A percentile compares a stretch with the other conserved stretches of the same genome.
Conservation (phyloP, 768 basidiomycete genomes). For the Rhodosporidiobolus sp. region DNA sequence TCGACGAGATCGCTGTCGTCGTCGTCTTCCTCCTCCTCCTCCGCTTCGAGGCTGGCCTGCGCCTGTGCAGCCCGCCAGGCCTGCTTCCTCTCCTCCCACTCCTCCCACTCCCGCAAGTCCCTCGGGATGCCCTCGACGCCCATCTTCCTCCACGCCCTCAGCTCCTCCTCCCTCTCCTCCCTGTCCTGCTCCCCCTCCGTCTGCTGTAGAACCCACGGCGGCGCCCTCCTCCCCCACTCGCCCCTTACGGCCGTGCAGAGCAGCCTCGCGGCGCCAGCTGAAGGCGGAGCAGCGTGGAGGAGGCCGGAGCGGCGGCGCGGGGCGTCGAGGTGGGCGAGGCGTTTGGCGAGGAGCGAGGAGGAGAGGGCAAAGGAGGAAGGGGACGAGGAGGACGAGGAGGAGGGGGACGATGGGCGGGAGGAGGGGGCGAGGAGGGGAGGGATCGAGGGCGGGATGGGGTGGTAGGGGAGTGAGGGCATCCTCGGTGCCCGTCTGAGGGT, state of each 20-base stretch:
- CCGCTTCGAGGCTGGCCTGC: neutral
- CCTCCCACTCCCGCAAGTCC: neutral
- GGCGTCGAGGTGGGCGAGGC: neutral
- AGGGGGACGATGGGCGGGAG: neutral
- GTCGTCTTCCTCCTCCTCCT: neutral
- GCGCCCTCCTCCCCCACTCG: neutral
- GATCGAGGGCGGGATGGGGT: neutral
- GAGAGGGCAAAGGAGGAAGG: neutral
- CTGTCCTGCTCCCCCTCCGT: too few relatives aligned
- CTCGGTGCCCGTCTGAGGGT: too few relatives aligned
- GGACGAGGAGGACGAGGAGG: neutral
- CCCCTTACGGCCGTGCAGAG: constrained; percentile 1
- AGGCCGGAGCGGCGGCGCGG: neutral
- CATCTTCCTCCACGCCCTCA: neutral
- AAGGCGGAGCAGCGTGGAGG: neutral
- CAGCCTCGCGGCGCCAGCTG: neutral
- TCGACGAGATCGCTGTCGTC: too few relatives aligned
- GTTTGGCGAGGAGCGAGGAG: neutral
- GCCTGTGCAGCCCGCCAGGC: neutral
- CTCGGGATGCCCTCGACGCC: constrained; percentile 1
- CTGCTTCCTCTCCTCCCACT: neutral
- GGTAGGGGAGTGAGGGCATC: neutral
- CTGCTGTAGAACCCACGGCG: neutral
- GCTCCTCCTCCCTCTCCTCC: neutral
- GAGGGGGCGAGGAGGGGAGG: constrained; percentile 17